Evolutionary conservation across 306 rosid species (phyloP).

Genomic region (Astragalus glycyphyllos): DNA sequence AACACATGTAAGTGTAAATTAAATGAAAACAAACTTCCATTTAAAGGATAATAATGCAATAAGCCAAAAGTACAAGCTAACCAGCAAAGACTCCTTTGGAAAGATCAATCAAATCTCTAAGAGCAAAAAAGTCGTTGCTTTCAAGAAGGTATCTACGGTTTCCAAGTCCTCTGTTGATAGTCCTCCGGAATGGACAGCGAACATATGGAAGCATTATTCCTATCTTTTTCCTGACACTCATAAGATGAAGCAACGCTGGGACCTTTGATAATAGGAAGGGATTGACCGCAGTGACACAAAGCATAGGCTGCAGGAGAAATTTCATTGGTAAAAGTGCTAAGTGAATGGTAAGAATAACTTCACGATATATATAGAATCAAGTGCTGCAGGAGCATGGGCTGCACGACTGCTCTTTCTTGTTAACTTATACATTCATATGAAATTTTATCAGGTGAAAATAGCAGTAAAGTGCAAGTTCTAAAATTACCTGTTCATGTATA

Average conservation of each 20-base stretch:
- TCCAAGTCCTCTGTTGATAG: conserved; percentile 87
- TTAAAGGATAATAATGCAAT: conserved; percentile 15
- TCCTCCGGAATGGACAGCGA: conserved; percentile 82
- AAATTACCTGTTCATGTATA: conserved; percentile 87
- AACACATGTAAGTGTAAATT: conserved; percentile 19
- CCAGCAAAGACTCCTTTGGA: conserved; percentile 99
- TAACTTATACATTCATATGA: conserved; percentile 26
- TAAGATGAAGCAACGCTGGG: conserved; percentile 83
- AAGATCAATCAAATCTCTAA: conserved; percentile 96
- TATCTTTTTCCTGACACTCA: conserved; percentile 86
- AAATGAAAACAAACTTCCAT: conserved; percentile 27
- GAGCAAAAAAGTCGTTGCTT: conserved; percentile 94
- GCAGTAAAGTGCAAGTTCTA: conserved; percentile 28
- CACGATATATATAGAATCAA: not conserved
- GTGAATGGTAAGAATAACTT: conserved; percentile 24
- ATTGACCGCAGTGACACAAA: conserved; percentile 97
- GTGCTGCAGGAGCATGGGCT: no score
- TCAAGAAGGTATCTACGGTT: conserved; percentile 87
- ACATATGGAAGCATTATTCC: conserved; percentile 82
- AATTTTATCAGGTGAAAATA: conserved; percentile 14
- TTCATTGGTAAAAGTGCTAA: conserved; percentile 27
- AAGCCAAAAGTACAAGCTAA: conserved; percentile 48
- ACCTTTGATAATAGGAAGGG: conserved; percentile 96
- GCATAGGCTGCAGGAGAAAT: conserved; percentile 96
- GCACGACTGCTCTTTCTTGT: conserved; percentile 8